Conservation (phyloP, 2,329 filamentous ascomycete species). For the Coniochaeta sp. region DNA sequence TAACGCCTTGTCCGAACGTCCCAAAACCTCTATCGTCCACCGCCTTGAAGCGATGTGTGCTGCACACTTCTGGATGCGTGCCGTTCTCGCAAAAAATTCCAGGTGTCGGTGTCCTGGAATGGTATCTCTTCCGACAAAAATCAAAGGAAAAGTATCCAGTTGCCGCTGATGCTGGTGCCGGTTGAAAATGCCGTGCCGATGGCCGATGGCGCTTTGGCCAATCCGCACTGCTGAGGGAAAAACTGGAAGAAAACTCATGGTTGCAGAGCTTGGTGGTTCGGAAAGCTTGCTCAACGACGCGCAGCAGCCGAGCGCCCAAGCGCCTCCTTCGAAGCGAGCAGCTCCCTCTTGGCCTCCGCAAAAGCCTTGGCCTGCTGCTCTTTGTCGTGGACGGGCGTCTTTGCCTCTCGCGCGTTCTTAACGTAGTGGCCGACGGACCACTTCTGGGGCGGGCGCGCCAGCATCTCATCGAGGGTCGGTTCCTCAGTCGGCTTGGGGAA, state of each 20-base stretch:
- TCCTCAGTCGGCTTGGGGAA: constrained; percentile 33
- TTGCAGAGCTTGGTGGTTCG: background rate
- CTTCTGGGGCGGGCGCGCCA: constrained; percentile 30
- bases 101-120: constrained; percentile 1
- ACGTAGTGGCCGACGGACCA: constrained; percentile 31
- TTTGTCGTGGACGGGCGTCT: constrained; percentile 18
- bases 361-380: constrained; percentile 31
- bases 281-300: background rate
- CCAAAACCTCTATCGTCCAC: background rate
- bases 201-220: background rate
- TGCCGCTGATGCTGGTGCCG: background rate
- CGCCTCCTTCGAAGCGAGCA: constrained; percentile 29
- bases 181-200: background rate
- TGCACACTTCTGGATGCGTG: background rate
- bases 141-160: background rate
- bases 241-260: background rate
- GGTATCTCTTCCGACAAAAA: constrained; percentile 1
- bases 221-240: background rate
- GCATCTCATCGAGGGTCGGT: constrained; percentile 33
- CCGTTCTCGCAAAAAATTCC: background rate
- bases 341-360: constrained; percentile 38
- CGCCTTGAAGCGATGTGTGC: background rate
- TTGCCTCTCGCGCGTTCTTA: constrained; percentile 19
- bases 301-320: constrained; percentile 3
- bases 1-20: background rate